phyloP scores from a whole-genome alignment of 768 basidiomycete genomes.

The Termitomyces sp. region DNA sequence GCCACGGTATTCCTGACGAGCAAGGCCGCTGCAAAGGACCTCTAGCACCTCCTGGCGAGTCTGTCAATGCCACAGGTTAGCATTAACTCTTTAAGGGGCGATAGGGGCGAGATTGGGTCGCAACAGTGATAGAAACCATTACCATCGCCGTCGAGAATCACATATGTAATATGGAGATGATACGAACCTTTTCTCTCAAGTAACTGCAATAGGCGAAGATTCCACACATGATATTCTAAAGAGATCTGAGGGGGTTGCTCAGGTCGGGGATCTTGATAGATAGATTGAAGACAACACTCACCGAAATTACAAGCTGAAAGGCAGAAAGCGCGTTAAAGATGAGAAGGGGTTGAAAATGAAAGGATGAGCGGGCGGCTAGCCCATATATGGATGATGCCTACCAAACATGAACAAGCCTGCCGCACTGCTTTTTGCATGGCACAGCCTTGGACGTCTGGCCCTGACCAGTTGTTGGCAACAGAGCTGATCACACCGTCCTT shows the following conservation, averaged over 20 bases:
- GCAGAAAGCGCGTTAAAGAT: slow-evolving; percentile 19
- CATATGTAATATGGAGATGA: neutral
- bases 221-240: slow-evolving; percentile 65
- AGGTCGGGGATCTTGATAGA: neutral
- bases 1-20: slow-evolving; percentile 95
- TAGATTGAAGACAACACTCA: slow-evolving; percentile 3
- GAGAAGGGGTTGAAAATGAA: slow-evolving; percentile 5
- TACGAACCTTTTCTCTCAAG: slow-evolving; percentile 86
- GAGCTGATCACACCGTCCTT: neutral
- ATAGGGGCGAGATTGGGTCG: neutral
- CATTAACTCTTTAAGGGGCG: neutral
- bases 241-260: neutral
- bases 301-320: slow-evolving; percentile 12
- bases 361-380: slow-evolving; percentile 2
- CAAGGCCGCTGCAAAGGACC: slow-evolving; percentile 84
- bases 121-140: neutral
- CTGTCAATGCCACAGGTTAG: slow-evolving; percentile 32
- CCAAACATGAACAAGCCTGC: slow-evolving; percentile 26
- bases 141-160: neutral
- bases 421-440: slow-evolving; percentile 11
- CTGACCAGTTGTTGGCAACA: neutral
- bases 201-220: slow-evolving; percentile 96
- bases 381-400: slow-evolving; percentile 17
- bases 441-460: slow-evolving; percentile 3
- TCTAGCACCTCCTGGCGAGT: slow-evolving; percentile 89